phyloP scores from a whole-genome alignment of 2,329 filamentous ascomycete genomes.

The Aspergillus caelatus region DNA sequence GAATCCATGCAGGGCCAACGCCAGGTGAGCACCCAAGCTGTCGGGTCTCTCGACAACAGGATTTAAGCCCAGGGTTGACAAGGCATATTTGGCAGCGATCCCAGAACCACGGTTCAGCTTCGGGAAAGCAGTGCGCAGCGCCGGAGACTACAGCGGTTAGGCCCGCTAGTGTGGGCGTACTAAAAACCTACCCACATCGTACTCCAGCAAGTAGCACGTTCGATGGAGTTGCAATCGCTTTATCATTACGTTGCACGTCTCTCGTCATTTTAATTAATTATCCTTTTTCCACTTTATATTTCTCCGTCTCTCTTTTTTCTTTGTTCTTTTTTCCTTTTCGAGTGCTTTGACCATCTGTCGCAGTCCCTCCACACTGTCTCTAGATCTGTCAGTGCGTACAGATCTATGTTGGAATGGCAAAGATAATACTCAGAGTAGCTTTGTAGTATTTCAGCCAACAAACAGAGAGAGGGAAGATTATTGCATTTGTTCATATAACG shows the following conservation, averaged over 20 bases:
- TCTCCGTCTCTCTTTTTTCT: background rate
- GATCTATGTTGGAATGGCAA: background rate
- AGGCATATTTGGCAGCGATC: constrained; percentile 27
- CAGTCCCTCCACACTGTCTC: background rate
- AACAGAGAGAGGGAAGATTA: background rate
- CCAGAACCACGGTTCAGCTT: constrained; percentile 41
- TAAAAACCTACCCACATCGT: constrained; percentile 9
- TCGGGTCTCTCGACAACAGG: constrained; percentile 26
- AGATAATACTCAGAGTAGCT: background rate
- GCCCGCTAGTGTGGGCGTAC: constrained; percentile 26
- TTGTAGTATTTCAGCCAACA: background rate
- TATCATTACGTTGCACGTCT: background rate
- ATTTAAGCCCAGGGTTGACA: constrained; percentile 7
- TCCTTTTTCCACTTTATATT: background rate
- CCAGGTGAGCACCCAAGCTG: constrained; percentile 25
- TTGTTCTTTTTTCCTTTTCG: background rate
- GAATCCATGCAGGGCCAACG: constrained; percentile 27
- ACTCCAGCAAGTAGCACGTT: background rate
- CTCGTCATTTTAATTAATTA: constrained; percentile 1
- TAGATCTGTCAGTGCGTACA: background rate
- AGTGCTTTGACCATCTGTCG: background rate
- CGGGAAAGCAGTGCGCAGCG: constrained; percentile 27
- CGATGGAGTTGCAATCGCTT: background rate
- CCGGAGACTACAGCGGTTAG: constrained; percentile 26
- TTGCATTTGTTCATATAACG: background rate